A percentile compares a stretch with the other conserved stretches of the same genome.
phyloP scores from a whole-genome alignment of 140 eudicot genomes.

The Ambrosia hybrid region DNA sequence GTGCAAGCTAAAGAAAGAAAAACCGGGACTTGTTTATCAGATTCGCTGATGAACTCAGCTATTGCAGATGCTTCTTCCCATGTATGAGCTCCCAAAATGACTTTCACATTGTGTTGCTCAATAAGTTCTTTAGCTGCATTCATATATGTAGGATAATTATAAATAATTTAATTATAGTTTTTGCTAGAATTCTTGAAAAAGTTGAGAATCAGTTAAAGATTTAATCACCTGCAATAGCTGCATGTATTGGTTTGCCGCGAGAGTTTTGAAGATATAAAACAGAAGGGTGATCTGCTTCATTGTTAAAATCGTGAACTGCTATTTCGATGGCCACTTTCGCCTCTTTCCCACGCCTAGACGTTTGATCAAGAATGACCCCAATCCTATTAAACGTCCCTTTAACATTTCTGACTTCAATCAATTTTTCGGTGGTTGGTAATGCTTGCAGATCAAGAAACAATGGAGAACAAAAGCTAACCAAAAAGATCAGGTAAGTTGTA shows the following conservation, averaged over 20 bases:
- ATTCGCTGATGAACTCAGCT: conserved; percentile 30
- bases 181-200: not conserved
- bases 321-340: conserved; percentile 48
- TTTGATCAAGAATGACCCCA: conserved; percentile 45
- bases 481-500: conserved; percentile 14
- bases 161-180: too few relatives aligned
- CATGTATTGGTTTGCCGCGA: conserved; percentile 31
- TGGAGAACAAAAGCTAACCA: conserved; percentile 8
- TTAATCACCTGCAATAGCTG: conserved; percentile 49
- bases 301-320: conserved; percentile 39
- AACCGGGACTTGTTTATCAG: conserved; percentile 16
- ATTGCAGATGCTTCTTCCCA: conserved; percentile 47
- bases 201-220: conserved; percentile 3
- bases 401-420: too few relatives aligned
- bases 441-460: conserved; percentile 30
- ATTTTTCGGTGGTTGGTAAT: not conserved
- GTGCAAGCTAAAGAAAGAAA: conserved; percentile 30
- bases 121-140: conserved; percentile 38
- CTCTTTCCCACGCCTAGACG: conserved; percentile 48
- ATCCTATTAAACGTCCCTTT: conserved; percentile 7
- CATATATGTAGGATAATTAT: not conserved
- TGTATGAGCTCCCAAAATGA: conserved; percentile 40
- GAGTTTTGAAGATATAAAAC: conserved; percentile 26
- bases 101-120: conserved; percentile 35
- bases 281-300: conserved; percentile 17